Base-by-base conservation (phyloP, 1,284 basidiomycete genomes). In the Malassezia psittaci region DNA sequence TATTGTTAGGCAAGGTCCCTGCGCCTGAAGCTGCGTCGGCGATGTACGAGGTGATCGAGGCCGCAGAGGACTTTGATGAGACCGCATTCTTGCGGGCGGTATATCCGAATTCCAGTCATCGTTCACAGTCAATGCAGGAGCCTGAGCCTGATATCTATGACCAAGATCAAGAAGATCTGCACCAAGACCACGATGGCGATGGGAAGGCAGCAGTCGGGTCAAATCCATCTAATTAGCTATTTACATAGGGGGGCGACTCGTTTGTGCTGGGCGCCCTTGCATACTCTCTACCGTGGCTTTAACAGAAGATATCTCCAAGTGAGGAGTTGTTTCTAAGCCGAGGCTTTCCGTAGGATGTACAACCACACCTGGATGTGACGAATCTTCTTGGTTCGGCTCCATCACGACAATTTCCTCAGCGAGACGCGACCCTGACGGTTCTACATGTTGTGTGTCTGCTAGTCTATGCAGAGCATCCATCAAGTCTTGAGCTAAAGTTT, bases 11-110 rank as follows among this genome's bases (percentile, higher is more conserved):
- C 39, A 85, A 86, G 38, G 90, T 96, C 0, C 93, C 93, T 1
- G 88, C 93, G 10, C 93, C 93, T 0, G 93, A 96, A 77, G 89
- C 93, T 50, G 93, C 93, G 0, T 89, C 87, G 24, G 81, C 82
- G 59, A 78, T 98, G 72, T 96, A 96, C 76, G 93, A 96, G 74
- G 86, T 94, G 66, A 90, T 96, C 66, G 91, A 96, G 67, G 77
- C 74, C 8, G 63, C 78, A n/a, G 79, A 80, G 59, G 77, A 77
- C n/a, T 66, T 79, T 45, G 79, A 79, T 61, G 79, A 79, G 59
- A 80, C 79, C 1, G 85, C 84, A 3, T 76, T 94, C 12, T 89
- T 90, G 0, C 82, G 87, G 36, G 79, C 82, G 39, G 81, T 86
- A 2, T 94, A 89, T 69, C 45, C 45, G 19, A 47, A 47, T 36